A percentile compares a stretch with the other conserved stretches of the same genome.
These are phyloP conservation scores for Raphanus sativus DNA, from an alignment of 345 rosid genomes.

Conservation along the genomic window DNA sequence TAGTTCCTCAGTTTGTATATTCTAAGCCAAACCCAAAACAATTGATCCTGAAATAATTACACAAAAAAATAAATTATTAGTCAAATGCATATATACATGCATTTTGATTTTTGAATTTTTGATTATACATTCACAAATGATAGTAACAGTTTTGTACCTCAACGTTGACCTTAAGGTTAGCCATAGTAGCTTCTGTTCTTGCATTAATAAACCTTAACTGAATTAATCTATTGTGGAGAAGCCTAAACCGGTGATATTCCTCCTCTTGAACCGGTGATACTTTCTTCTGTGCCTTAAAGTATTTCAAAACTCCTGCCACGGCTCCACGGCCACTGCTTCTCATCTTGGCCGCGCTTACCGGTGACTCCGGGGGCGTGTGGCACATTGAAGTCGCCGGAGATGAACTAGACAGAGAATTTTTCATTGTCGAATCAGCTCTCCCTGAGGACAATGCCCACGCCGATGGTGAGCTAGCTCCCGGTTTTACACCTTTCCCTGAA, in stretches of 20 bases:
- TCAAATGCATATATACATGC: background rate
- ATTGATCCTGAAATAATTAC: conserved; percentile 45
- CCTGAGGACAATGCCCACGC: conserved; percentile 86
- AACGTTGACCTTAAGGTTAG: conserved; percentile 36
- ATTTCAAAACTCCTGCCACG: conserved; percentile 62
- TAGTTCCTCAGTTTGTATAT: conserved; percentile 43
- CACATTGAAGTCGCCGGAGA: conserved; percentile 28
- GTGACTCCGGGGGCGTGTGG: conserved; percentile 37
- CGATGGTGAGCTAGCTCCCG: conserved; percentile 50
- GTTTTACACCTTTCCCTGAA: conserved; percentile 33
- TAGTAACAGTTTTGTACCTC: conserved; percentile 43
- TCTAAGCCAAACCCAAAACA: conserved; percentile 58
- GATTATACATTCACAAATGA: background rate
- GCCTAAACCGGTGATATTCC: conserved; percentile 50
- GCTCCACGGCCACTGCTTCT: conserved; percentile 47
- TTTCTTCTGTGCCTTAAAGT: conserved; percentile 66
- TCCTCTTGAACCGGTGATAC: conserved; percentile 53
- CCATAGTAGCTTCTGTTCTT: conserved; percentile 48
- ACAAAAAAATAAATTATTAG: background rate
- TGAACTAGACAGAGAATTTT: conserved; percentile 15
- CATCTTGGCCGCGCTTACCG: conserved; percentile 18
- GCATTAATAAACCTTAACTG: conserved; percentile 74
- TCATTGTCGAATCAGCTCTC: conserved; percentile 32
- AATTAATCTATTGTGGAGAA: conserved; percentile 52
- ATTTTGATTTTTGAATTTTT: too few relatives aligned